Conservation (phyloP, 345 rosid genomes). For the Salix udensis region DNA sequence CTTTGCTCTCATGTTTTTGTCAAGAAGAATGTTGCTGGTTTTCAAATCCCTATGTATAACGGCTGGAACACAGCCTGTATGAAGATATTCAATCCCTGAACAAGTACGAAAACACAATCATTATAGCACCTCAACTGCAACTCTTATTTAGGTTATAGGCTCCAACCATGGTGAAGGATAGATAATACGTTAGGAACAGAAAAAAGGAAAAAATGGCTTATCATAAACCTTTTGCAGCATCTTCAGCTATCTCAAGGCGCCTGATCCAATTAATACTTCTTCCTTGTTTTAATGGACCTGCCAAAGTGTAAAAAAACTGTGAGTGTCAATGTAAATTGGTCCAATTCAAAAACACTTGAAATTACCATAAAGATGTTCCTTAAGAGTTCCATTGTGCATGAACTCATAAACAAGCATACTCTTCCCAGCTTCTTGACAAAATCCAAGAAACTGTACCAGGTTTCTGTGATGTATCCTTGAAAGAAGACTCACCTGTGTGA, state of each 20-base stretch:
- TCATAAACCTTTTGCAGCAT: slow-evolving; percentile 77
- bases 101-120: slow-evolving; percentile 7
- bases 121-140: slow-evolving; percentile 6
- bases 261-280: slow-evolving; percentile 74
- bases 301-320: slow-evolving; percentile 1
- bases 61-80: slow-evolving; percentile 93
- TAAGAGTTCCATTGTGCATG: slow-evolving; percentile 97
- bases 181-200: neutral
- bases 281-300: slow-evolving; percentile 60
- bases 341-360: slow-evolving; percentile 6
- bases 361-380: slow-evolving; percentile 94
- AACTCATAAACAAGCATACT: slow-evolving; percentile 89
- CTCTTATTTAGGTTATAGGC: neutral
- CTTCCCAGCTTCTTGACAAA: slow-evolving; percentile 89
- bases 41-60: slow-evolving; percentile 94
- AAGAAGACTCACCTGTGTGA: slow-evolving; percentile 74
- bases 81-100: slow-evolving; percentile 95
- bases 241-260: slow-evolving; percentile 97
- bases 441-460: slow-evolving; percentile 94
- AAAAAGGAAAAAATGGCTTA: neutral
- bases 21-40: slow-evolving; percentile 92
- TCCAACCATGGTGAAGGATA: neutral
- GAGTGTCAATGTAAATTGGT: slow-evolving; percentile 6
- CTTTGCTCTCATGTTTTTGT: slow-evolving; percentile 80
- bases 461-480: slow-evolving; percentile 99